These are phyloP conservation scores for Fusarium sp. DNA, from an alignment of 2,329 filamentous ascomycete genomes.

Conservation along the genomic window DNA sequence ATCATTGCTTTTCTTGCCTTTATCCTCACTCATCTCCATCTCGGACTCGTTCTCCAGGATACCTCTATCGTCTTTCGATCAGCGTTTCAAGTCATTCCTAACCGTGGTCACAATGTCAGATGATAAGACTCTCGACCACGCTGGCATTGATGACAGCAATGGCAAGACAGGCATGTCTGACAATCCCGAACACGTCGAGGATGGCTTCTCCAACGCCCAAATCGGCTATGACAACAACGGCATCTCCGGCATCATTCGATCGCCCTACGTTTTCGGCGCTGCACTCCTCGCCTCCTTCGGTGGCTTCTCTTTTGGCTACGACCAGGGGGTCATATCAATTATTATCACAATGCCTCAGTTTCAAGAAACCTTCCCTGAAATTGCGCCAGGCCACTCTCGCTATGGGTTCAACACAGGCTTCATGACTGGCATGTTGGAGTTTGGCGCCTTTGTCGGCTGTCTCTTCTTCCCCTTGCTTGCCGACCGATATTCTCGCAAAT, in stretches of 20 bases:
- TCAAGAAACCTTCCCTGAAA: conserved; percentile 54
- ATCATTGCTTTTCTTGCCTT: conserved; percentile 1
- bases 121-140: neutral
- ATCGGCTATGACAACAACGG: conserved; percentile 30
- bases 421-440: conserved; percentile 61
- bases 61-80: neutral
- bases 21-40: neutral
- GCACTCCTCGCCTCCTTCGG: conserved; percentile 59
- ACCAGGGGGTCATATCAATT: conserved; percentile 57
- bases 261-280: conserved; percentile 60
- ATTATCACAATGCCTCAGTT: conserved; percentile 64
- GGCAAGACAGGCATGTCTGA: conserved; percentile 1
- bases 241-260: conserved; percentile 57
- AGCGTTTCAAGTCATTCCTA: too few species aligned
- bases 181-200: conserved; percentile 1
- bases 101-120: neutral
- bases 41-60: neutral
- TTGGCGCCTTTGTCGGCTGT: conserved; percentile 58
- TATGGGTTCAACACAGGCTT: conserved; percentile 50
- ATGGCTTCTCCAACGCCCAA: conserved; percentile 1
- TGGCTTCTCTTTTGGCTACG: conserved; percentile 45
- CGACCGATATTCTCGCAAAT: conserved; percentile 61
- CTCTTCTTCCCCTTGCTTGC: conserved; percentile 55
- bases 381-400: conserved; percentile 30
- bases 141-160: conserved; percentile 1